These are phyloP conservation scores for Globisporangium megalacanthum DNA, from an alignment of 352 stramenopile species.

Conservation along the genomic window DNA sequence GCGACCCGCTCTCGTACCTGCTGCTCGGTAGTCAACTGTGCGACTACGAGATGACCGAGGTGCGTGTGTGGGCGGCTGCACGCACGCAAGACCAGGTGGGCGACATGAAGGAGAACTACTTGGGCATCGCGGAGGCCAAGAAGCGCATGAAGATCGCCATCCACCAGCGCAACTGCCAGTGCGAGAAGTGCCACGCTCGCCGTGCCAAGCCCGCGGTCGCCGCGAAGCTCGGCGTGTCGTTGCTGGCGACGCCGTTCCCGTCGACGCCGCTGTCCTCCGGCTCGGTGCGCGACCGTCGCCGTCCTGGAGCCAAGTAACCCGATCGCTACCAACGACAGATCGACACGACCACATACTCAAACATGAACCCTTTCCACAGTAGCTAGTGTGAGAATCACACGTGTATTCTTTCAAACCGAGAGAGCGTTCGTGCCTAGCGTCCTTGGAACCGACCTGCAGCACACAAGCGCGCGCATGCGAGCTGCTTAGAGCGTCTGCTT, in stretches of 20 bases:
- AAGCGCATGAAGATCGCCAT: conserved; percentile 82
- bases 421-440: not conserved
- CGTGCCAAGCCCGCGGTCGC: conserved; percentile 33
- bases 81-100: conserved; percentile 65
- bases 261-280: conserved; percentile 29
- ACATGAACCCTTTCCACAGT: conserved; percentile 1
- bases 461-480: not conserved
- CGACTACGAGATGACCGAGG: conserved; percentile 69
- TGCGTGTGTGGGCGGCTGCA: conserved; percentile 69
- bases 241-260: conserved; percentile 27
- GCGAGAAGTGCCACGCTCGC: conserved; percentile 64
- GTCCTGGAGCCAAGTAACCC: conserved; percentile 17
- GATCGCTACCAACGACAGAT: not conserved
- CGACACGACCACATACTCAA: not conserved
- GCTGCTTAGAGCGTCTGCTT: conserved; percentile 90
- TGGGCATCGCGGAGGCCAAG: conserved; percentile 77
- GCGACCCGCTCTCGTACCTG: conserved; percentile 28
- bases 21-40: conserved; percentile 38
- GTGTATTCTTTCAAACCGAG: conserved; percentile 17
- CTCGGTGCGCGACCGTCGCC: conserved; percentile 32
- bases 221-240: conserved; percentile 22
- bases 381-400: conserved; percentile 7
- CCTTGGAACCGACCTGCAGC: not conserved
- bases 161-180: conserved; percentile 77
- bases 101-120: conserved; percentile 87